Evolutionary conservation across 2,329 filamentous ascomycete genomes (phyloP), one percentile per base, ranked within the genome.

Genomic region (Beauveria medogensis): DNA sequence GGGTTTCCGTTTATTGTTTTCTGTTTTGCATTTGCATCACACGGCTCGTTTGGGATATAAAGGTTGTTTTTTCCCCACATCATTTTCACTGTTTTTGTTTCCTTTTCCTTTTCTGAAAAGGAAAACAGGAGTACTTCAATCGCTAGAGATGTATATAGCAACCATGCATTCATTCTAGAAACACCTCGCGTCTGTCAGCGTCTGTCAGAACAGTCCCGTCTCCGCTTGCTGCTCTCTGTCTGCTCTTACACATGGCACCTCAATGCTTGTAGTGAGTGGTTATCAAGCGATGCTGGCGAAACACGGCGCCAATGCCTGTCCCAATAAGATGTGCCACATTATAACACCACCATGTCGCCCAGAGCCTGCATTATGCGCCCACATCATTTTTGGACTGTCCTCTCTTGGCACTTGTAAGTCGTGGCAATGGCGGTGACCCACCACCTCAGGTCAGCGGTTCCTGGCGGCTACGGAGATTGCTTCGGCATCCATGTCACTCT

Each of bases 1-100:
- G 46, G 16, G 24, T 24, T 52, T 24, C 22, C 22, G 12, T 52
- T 51, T 34, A 14, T 51, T 34, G 3, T 28, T 52, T 52, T n/a
- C 12, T 28, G 6, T 28, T 55, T 55, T 55, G 52, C 43, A 51
- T 18, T 52, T 24, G 56, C 56, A 59, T 59, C 5, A 59, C 37
- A 52, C 37, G 46, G 56, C 48, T 59, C 48, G 46, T 59, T 59
- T 59, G 48, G 56, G 37, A 59, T 59, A 59, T 52, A 59, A 46
- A 59, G 56, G 56, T 59, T 59, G 18, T 12, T 51, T 41, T 4
- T 57, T 30, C 24, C n/a, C 34, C 7, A 34, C 30, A n/a, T 20
- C 16, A 20, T 59, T 52, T 37, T 51, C 24, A 51, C 34, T 34
- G 30, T 22, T 51, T 50, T 28, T 30, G 12, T 37, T 37, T 6